phyloP scores from a whole-genome alignment of 1,284 basidiomycete species.

The Pholiota adiposa region DNA sequence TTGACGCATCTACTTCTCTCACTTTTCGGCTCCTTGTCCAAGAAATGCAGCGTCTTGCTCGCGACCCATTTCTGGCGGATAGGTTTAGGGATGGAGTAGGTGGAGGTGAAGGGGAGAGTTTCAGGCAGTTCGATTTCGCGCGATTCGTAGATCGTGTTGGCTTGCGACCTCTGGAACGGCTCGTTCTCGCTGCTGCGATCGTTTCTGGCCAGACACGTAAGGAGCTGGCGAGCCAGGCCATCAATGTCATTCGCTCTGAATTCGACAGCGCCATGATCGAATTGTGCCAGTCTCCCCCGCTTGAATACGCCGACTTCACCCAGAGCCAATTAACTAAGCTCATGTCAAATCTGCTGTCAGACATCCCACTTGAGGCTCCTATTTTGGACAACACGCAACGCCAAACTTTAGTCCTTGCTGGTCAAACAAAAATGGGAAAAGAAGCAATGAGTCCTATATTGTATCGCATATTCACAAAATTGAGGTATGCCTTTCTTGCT shows the following conservation, averaged over 20 bases:
- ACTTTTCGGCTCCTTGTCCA: slow-evolving; percentile 85
- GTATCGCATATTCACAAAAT: slow-evolving; percentile 56
- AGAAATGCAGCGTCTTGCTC: slow-evolving; percentile 83
- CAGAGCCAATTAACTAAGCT: slow-evolving; percentile 78
- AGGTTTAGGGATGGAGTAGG: slow-evolving; percentile 86
- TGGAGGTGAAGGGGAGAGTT: slow-evolving; percentile 80
- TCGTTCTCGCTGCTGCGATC: slow-evolving; percentile 78
- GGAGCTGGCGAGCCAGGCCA: slow-evolving; percentile 73
- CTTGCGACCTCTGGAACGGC: slow-evolving; percentile 77
- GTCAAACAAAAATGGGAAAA: slow-evolving; percentile 76
- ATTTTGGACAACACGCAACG: slow-evolving; percentile 72
- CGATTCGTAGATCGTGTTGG: slow-evolving; percentile 80
- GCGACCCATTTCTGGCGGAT: slow-evolving; percentile 85
- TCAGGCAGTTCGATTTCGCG: slow-evolving; percentile 78
- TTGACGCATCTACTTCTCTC: slow-evolving; percentile 72
- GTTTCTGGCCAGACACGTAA: slow-evolving; percentile 69
- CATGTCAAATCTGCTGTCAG: slow-evolving; percentile 78
- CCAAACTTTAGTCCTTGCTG: slow-evolving; percentile 72
- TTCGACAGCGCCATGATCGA: slow-evolving; percentile 78
- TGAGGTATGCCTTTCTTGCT: slow-evolving; percentile 54
- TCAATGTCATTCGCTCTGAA: slow-evolving; percentile 67
- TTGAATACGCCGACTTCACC: slow-evolving; percentile 80
- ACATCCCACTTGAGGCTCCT: slow-evolving; percentile 65
- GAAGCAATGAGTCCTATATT: slow-evolving; percentile 51
- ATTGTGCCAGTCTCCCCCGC: slow-evolving; percentile 74